Percentiles rank a stretch among this genome's conserved stretches.
Conservation (phyloP, 345 rosid species). For the Combretum micranthum region DNA sequence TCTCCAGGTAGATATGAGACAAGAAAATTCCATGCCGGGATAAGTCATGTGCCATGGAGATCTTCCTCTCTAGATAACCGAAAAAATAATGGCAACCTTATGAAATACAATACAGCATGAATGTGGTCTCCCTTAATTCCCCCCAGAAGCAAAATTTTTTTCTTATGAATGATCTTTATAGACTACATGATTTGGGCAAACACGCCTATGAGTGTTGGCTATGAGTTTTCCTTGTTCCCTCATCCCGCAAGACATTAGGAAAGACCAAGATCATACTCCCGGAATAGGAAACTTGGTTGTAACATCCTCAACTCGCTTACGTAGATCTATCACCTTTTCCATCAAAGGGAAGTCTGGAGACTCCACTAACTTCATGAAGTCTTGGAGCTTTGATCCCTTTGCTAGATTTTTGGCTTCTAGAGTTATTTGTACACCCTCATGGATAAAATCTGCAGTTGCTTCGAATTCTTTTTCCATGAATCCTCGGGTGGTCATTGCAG, state of each 20-base stretch:
- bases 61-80: too few relatives aligned
- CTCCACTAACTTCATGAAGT: slow-evolving; percentile 55
- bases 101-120: too few relatives aligned
- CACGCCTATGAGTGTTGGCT: too few relatives aligned
- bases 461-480: slow-evolving; percentile 65
- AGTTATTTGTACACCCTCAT: slow-evolving; percentile 73
- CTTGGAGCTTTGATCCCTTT: slow-evolving; percentile 69
- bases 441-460: slow-evolving; percentile 61
- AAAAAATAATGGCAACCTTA: too few relatives aligned
- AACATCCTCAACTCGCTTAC: slow-evolving; percentile 55
- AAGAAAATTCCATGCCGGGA: too few relatives aligned
- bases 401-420: slow-evolving; percentile 49
- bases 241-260: neutral
- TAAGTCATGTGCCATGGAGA: too few relatives aligned
- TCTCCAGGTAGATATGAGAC: too few relatives aligned
- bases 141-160: too few relatives aligned
- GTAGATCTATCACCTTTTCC: slow-evolving; percentile 47
- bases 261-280: slow-evolving; percentile 35
- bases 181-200: too few relatives aligned
- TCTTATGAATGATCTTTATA: too few relatives aligned
- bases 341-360: slow-evolving; percentile 49
- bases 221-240: neutral
- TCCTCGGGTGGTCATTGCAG: slow-evolving; percentile 94
- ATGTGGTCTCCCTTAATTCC: too few relatives aligned
- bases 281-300: slow-evolving; percentile 74